Conservation (phyloP, 257 asterid species). For the Solanum paucissectum region DNA sequence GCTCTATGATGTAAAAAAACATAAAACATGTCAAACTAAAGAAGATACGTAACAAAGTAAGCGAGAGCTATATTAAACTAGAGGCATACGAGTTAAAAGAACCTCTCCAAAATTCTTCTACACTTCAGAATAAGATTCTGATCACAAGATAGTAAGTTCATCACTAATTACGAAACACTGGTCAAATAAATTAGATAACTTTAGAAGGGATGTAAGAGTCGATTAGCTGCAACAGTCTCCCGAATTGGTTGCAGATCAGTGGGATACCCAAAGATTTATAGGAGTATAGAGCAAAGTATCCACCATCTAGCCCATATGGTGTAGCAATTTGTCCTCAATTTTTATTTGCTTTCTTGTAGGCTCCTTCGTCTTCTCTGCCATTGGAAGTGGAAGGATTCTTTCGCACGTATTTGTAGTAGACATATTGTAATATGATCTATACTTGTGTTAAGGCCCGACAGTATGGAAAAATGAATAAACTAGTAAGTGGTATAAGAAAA, state of each 20-base stretch:
- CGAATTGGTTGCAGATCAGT: background rate
- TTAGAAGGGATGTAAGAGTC: background rate
- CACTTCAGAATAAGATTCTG: background rate
- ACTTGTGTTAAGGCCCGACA: conserved; percentile 25
- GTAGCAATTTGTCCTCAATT: background rate
- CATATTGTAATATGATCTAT: conserved; percentile 71
- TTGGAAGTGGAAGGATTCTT: conserved; percentile 8
- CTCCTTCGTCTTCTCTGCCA: conserved; percentile 11
- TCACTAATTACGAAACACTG: background rate
- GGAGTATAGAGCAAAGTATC: background rate
- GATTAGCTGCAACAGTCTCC: background rate
- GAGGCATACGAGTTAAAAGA: background rate
- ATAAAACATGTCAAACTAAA: background rate
- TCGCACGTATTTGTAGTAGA: conserved; percentile 46
- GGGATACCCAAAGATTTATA: background rate
- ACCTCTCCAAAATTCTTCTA: background rate
- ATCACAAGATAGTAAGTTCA: background rate
- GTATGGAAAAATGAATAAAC: background rate
- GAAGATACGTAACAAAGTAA: background rate
- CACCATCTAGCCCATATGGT: background rate
- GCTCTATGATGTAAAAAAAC: background rate
- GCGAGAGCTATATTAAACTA: background rate
- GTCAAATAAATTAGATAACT: background rate
- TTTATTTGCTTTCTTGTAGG: conserved; percentile 11
- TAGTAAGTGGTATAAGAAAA: background rate